These are phyloP conservation scores for Kalanchoe fedtschenkoi DNA, from an alignment of 164 flowering plant genomes.

Conservation along the genomic window DNA sequence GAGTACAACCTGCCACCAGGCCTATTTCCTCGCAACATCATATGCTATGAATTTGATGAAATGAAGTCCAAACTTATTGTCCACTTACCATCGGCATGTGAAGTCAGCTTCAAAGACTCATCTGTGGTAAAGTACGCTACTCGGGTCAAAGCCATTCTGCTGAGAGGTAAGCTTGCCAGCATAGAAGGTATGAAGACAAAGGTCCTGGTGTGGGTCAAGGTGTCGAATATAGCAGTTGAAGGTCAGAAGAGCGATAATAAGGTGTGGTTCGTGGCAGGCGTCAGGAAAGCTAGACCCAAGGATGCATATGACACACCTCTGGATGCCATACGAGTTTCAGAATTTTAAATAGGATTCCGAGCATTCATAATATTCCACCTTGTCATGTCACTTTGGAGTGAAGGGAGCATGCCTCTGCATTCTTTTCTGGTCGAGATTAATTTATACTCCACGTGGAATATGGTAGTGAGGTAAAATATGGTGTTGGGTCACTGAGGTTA, in stretches of 20 bases:
- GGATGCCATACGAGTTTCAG: conserved; percentile 52
- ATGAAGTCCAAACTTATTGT: conserved; percentile 63
- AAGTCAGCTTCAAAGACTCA: conserved; percentile 78
- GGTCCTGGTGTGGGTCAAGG: conserved; percentile 86
- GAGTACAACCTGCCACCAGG: conserved; percentile 67
- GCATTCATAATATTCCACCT: not conserved
- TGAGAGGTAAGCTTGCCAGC: conserved; percentile 68
- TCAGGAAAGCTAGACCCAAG: conserved; percentile 63
- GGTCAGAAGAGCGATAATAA: conserved; percentile 66
- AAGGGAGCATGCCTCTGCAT: not conserved
- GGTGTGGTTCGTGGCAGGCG: conserved; percentile 80
- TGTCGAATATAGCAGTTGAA: conserved; percentile 59
- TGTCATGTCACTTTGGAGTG: not conserved
- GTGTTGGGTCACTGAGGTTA: no score
- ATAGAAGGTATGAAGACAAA: conserved; percentile 96
- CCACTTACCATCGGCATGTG: conserved; percentile 62
- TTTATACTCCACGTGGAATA: not conserved
- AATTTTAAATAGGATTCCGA: conserved; percentile 25
- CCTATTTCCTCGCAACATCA: conserved; percentile 77
- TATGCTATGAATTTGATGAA: conserved; percentile 76
- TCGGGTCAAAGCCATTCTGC: conserved; percentile 48
- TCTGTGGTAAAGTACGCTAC: conserved; percentile 44
- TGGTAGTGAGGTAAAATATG: no score
- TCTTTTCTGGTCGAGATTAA: not conserved
- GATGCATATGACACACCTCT: conserved; percentile 56